Percentiles rank a stretch among this genome's conserved stretches.
Conservation (phyloP, 1,284 basidiomycete species). For the Naganishia sp. region DNA sequence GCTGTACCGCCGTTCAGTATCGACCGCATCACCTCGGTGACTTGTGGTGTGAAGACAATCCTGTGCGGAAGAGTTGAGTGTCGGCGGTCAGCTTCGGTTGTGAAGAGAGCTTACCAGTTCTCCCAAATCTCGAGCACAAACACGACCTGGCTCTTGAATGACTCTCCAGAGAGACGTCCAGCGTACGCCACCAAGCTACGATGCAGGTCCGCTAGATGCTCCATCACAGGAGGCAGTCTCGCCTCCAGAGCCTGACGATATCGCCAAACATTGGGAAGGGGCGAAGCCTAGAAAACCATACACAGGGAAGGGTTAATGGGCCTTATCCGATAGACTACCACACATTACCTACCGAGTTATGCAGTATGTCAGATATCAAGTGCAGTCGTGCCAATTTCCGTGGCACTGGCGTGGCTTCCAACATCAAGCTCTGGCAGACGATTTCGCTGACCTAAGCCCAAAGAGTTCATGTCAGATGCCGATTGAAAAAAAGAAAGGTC, state of each 20-base stretch:
- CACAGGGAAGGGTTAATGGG: not conserved
- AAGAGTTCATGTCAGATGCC: not conserved
- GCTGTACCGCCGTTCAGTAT: constrained; percentile 67
- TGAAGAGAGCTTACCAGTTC: constrained; percentile 62
- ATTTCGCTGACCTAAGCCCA: constrained; percentile 73
- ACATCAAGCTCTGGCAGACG: constrained; percentile 76
- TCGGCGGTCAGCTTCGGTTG: not conserved
- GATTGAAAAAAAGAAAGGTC: not conserved
- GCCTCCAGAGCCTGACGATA: constrained; percentile 88
- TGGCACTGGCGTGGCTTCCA: constrained; percentile 87
- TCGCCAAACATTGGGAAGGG: constrained; percentile 68
- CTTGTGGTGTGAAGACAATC: constrained; percentile 86
- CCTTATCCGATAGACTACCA: constrained; percentile 1
- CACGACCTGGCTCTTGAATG: constrained; percentile 86
- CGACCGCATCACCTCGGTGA: constrained; percentile 68
- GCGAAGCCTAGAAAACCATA: constrained; percentile 41
- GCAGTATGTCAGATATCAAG: constrained; percentile 94
- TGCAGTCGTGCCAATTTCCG: constrained; percentile 93
- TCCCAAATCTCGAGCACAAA: constrained; percentile 91
- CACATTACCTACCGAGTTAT: constrained; percentile 69
- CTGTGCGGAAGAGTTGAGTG: constrained; percentile 33
- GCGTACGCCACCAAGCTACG: constrained; percentile 71
- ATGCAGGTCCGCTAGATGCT: constrained; percentile 88
- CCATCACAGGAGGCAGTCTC: constrained; percentile 82
- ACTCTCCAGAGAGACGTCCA: constrained; percentile 87